phyloP scores from a whole-genome alignment of 1,139 yeast species.

The Petasospora fabianii region DNA sequence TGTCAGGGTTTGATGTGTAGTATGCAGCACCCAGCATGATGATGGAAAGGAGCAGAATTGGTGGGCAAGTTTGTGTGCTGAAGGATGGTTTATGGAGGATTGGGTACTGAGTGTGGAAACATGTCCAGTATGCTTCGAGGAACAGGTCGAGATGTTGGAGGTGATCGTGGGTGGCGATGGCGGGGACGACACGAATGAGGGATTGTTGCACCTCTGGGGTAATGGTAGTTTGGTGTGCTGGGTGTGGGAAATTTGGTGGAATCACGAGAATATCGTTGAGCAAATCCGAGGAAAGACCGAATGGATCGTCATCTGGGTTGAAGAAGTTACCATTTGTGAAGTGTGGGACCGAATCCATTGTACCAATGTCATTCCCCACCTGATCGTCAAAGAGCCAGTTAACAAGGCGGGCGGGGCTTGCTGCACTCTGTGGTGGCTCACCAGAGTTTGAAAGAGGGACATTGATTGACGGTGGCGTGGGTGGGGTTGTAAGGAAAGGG shows the following conservation, averaged over 20 bases:
- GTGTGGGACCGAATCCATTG: slow-evolving; percentile 17
- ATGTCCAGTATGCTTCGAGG: slow-evolving; percentile 47
- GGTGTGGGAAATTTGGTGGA: slow-evolving; percentile 29
- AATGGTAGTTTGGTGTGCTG: slow-evolving; percentile 25
- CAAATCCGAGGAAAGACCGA: slow-evolving; percentile 26
- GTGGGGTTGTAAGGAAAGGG: slow-evolving; percentile 10
- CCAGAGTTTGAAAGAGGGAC: slow-evolving; percentile 2
- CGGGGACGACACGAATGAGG: slow-evolving; percentile 27
- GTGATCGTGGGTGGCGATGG: slow-evolving; percentile 24
- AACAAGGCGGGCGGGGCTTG: slow-evolving; percentile 26
- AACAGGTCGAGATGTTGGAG: slow-evolving; percentile 28
- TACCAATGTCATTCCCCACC: slow-evolving; percentile 11
- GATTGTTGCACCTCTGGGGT: slow-evolving; percentile 22
- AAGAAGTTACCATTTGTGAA: slow-evolving; percentile 24
- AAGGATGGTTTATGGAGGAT: slow-evolving; percentile 63
- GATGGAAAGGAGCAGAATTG: slow-evolving; percentile 52
- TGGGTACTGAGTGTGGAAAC: slow-evolving; percentile 61
- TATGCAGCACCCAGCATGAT: slow-evolving; percentile 51
- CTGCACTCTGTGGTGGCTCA: slow-evolving; percentile 6
- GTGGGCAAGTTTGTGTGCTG: slow-evolving; percentile 47
- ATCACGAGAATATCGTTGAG: slow-evolving; percentile 24
- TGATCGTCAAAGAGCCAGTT: slow-evolving; percentile 30
- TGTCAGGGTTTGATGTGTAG: slow-evolving; percentile 29
- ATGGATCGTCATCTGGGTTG: slow-evolving; percentile 28
- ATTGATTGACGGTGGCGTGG: slow-evolving; percentile 12